Evolutionary conservation across 768 basidiomycete species (phyloP).

Genomic region (Rhizopogon rudus): DNA sequence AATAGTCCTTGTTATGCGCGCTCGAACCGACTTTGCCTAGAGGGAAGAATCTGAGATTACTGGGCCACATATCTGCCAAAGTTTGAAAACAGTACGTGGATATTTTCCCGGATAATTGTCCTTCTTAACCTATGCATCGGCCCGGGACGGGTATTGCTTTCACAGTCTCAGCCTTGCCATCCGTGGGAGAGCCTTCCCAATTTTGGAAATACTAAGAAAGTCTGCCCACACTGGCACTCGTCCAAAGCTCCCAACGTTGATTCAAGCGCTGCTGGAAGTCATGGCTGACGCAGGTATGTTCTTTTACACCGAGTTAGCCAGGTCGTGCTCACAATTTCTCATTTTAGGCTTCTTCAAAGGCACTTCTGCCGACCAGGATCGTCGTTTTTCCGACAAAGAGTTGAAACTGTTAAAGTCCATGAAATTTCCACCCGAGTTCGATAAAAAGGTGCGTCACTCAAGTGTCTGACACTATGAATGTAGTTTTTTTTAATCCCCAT

Average conservation of each 20-base stretch:
- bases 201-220: too few species aligned
- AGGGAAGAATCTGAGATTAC: too few species aligned
- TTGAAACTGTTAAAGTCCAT: conserved; percentile 80
- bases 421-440: conserved; percentile 88
- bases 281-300: conserved; percentile 61
- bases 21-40: too few species aligned
- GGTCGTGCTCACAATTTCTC: conserved; percentile 6
- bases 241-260: not conserved
- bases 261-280: conserved; percentile 1
- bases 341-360: conserved; percentile 80
- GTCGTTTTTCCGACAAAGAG: conserved; percentile 94
- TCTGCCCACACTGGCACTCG: too few species aligned
- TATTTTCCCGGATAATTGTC: too few species aligned
- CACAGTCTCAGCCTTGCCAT: too few species aligned
- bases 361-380: conserved; percentile 86
- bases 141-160: too few species aligned
- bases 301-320: conserved; percentile 9
- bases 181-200: too few species aligned
- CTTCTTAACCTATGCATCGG: too few species aligned
- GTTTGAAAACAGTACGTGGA: too few species aligned
- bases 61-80: too few species aligned
- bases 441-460: conserved; percentile 60
- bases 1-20: too few species aligned
- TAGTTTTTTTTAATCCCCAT: not conserved
- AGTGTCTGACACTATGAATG: not conserved